phyloP scores from a whole-genome alignment of 225 moss, liverwort and hornwort species.

The Antitrichia curtipendula region DNA sequence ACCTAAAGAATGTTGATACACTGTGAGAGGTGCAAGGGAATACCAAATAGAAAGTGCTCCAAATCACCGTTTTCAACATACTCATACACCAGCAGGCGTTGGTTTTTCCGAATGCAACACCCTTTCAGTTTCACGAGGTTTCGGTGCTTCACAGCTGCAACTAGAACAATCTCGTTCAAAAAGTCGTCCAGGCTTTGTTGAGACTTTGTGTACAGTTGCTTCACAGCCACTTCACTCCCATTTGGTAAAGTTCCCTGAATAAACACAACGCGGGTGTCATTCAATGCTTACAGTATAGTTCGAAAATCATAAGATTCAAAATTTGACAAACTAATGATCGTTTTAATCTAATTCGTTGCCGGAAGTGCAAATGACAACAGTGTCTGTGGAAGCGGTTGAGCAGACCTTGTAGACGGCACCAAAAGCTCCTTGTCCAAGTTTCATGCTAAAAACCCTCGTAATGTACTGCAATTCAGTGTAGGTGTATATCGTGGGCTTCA shows the following conservation, averaged over 20 bases:
- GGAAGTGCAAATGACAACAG: background rate
- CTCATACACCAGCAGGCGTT: background rate
- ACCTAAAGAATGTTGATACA: background rate
- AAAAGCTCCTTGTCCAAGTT: background rate
- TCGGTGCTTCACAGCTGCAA: slow-evolving; percentile 6
- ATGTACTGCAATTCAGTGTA: background rate
- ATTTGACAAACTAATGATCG: no score
- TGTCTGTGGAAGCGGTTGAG: no score
- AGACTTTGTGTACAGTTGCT: slow-evolving; percentile 2
- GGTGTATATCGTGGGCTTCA: background rate
- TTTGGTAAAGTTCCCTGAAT: slow-evolving; percentile 10
- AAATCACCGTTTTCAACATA: background rate
- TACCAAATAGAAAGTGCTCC: background rate
- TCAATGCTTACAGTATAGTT: no score
- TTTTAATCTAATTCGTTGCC: background rate
- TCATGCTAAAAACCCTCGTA: background rate
- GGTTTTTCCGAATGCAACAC: slow-evolving; percentile 1
- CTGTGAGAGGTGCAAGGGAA: background rate
- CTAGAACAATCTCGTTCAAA: background rate
- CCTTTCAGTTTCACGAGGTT: slow-evolving; percentile 4
- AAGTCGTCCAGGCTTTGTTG: slow-evolving; percentile 21
- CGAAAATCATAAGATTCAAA: no score
- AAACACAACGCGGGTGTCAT: background rate
- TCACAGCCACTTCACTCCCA: slow-evolving; percentile 18
- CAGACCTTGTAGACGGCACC: background rate